Evolutionary conservation across 2,329 filamentous ascomycete genomes (phyloP), one percentile per base, ranked within the genome.

Genomic region (Nemania diffusa): DNA sequence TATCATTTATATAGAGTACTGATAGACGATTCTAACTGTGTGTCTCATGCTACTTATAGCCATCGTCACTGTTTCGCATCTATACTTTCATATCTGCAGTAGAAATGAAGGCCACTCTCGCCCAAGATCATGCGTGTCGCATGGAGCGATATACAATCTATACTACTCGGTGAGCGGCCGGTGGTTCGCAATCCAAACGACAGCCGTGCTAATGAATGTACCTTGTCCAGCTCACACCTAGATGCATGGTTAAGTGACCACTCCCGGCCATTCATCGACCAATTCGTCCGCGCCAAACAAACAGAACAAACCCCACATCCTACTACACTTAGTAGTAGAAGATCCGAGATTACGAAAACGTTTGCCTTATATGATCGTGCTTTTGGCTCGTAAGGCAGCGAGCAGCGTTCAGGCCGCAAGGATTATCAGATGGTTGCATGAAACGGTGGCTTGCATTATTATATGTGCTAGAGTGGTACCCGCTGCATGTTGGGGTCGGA

Each of bases 221-320:
- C n/a, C 15, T 48, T 48, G 17, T 2, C 2, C 22, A 40, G 48
- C 42, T 37, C 46, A 11, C 44, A 22, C n/a, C 5, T 63, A 29
- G 55, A 52, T 52, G 27, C 44, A n/a, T 64, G 55, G 61, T 17
- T 13, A 15, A 53, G 24, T 13, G 53, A 64, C 15, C 46, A 53
- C 44, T 58, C n/a, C 20, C 61, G 58, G 44, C 53, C 55, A 17
- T 64, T 58, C 6, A 64, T 64, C 26, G 58, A 64, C 34, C 34
- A 44, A 32, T 53, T 44, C 15, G 20, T 46, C n/a, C 20, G 34
- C 26, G 9, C 61, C 17, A 24, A 22, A 27, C 4, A 20, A 2
- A 46, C 20, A 20, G 34, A 20, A 13, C 20, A 27, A 22, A 24
- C 6, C n/a, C 32, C 26, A 9, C 22, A 26, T 27, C 4, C 37